phyloP scores from a whole-genome alignment of 225 moss, liverwort and hornwort genomes.

The Sphagnum contortum region DNA sequence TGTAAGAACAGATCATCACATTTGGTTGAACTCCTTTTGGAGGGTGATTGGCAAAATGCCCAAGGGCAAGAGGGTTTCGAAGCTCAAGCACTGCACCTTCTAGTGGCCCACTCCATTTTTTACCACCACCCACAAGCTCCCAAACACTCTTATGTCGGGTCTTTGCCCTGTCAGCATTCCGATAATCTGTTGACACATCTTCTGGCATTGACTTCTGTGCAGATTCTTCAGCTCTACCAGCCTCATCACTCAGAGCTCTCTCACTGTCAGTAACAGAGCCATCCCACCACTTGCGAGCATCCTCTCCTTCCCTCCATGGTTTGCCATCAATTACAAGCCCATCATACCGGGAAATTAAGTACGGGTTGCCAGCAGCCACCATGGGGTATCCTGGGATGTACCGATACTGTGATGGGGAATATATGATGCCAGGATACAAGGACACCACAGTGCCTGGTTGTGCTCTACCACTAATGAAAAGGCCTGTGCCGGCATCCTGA shows the following conservation, averaged over 20 bases:
- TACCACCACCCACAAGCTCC: slow-evolving; percentile 57
- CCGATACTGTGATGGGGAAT: slow-evolving; percentile 83
- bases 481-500: slow-evolving; percentile 61
- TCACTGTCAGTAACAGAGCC: slow-evolving; percentile 21
- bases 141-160: slow-evolving; percentile 26
- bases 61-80: slow-evolving; percentile 75
- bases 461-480: slow-evolving; percentile 65
- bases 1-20: slow-evolving; percentile 78
- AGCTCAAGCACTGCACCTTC: slow-evolving; percentile 68
- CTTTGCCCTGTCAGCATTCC: slow-evolving; percentile 1
- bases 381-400: slow-evolving; percentile 91
- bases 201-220: background rate
- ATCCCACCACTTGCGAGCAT: slow-evolving; percentile 83
- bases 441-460: slow-evolving; percentile 74
- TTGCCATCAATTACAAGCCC: slow-evolving; percentile 86
- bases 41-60: slow-evolving; percentile 92
- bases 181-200: background rate
- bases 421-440: slow-evolving; percentile 85
- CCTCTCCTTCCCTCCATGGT: slow-evolving; percentile 81
- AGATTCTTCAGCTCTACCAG: background rate
- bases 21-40: slow-evolving; percentile 60
- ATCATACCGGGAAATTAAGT: slow-evolving; percentile 79
- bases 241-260: slow-evolving; percentile 2
- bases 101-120: slow-evolving; percentile 22
- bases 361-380: slow-evolving; percentile 65